These are phyloP conservation scores for Pseudogymnoascus sp. DNA, from an alignment of 2,329 filamentous ascomycete genomes.

Conservation along the genomic window DNA sequence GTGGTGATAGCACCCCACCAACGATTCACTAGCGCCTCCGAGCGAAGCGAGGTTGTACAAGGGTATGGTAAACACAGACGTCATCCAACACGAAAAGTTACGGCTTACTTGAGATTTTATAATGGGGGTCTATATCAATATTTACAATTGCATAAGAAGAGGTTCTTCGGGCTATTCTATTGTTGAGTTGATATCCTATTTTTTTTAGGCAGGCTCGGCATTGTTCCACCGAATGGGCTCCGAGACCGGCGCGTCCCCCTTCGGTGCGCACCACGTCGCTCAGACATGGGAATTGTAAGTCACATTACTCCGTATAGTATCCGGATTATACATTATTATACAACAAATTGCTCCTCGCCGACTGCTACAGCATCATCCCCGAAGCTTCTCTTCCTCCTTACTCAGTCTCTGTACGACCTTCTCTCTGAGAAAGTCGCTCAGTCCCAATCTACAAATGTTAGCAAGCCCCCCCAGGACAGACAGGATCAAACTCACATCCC, in stretches of 20 bases:
- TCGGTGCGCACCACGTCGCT: not conserved
- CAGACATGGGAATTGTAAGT: not conserved
- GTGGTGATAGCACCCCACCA: constrained; percentile 6
- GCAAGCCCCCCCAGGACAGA: constrained; percentile 8
- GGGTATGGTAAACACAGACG: constrained; percentile 1
- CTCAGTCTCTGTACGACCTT: constrained; percentile 46
- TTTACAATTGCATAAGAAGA: not conserved
- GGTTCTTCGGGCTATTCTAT: not conserved
- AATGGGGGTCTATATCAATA: not conserved
- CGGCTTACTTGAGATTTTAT: not conserved
- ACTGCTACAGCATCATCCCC: not conserved
- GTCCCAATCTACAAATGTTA: constrained; percentile 37
- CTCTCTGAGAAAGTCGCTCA: constrained; percentile 45
- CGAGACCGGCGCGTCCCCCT: not conserved
- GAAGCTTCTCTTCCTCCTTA: constrained; percentile 37
- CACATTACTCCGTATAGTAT: not conserved
- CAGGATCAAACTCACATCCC: constrained; percentile 48
- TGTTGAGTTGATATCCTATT: not conserved
- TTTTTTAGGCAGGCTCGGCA: not conserved
- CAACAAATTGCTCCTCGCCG: not conserved
- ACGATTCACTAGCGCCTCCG: constrained; percentile 5
- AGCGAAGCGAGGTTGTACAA: constrained; percentile 7
- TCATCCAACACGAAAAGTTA: not conserved
- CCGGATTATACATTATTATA: not conserved
- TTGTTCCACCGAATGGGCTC: not conserved